phyloP scores from a whole-genome alignment of 805 yeast species.

The Candida glaebosa region DNA sequence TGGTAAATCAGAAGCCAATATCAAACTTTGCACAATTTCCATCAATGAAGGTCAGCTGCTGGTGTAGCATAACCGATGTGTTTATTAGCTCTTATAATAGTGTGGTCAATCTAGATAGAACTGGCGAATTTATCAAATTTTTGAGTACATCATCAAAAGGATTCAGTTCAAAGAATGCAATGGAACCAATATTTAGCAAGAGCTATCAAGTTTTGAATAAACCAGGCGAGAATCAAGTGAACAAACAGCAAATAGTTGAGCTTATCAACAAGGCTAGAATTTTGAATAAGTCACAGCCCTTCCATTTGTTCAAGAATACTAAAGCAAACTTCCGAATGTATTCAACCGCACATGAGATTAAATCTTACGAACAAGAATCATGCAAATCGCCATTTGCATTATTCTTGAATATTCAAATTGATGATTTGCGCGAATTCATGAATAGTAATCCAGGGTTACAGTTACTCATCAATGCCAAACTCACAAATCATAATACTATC shows the following conservation, averaged over 20 bases:
- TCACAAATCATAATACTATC: constrained; percentile 26
- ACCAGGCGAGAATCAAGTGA: constrained; percentile 8
- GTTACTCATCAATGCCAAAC: constrained; percentile 47
- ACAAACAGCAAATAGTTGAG: constrained; percentile 45
- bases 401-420: constrained; percentile 56
- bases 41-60: constrained; percentile 58
- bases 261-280: constrained; percentile 66
- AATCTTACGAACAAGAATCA: constrained; percentile 49
- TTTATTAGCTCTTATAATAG: constrained; percentile 44
- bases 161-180: constrained; percentile 18
- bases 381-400: constrained; percentile 62
- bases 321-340: constrained; percentile 38
- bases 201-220: constrained; percentile 23
- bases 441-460: constrained; percentile 32
- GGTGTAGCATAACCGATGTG: constrained; percentile 61
- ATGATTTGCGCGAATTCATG: constrained; percentile 28
- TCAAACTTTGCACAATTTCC: constrained; percentile 52
- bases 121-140: constrained; percentile 24
- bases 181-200: constrained; percentile 17
- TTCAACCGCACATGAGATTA: constrained; percentile 66
- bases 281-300: constrained; percentile 75
- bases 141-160: constrained; percentile 22
- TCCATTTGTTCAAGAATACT: constrained; percentile 69
- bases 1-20: constrained; percentile 80
- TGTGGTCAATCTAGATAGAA: constrained; percentile 10